A percentile compares a stretch with the other conserved stretches of the same genome.
These are phyloP conservation scores for Biscogniauxia marginata DNA, from an alignment of 2,329 filamentous ascomycete species.

Conservation along the genomic window DNA sequence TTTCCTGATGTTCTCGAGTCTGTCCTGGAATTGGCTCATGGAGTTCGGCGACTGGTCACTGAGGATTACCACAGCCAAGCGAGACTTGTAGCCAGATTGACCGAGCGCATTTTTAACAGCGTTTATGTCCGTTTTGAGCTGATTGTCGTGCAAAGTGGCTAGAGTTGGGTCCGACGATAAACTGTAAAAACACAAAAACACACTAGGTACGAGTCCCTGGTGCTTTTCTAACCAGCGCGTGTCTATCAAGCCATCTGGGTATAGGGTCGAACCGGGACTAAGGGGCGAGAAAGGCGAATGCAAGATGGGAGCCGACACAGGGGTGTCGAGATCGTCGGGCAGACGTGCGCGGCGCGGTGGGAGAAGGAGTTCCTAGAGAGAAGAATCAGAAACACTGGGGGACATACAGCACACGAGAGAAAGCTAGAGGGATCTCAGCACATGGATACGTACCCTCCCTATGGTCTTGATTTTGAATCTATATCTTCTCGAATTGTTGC, in stretches of 20 bases:
- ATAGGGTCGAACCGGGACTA: slow-evolving; percentile 77
- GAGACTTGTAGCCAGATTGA: slow-evolving; percentile 73
- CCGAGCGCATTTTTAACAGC: slow-evolving; percentile 66
- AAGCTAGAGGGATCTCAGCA: slow-evolving; percentile 1
- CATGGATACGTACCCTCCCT: slow-evolving; percentile 69
- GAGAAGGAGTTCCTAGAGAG: slow-evolving; percentile 50
- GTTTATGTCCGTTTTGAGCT: slow-evolving; percentile 84
- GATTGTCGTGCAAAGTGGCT: slow-evolving; percentile 78
- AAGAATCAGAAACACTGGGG: slow-evolving; percentile 13
- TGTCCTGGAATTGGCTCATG: slow-evolving; percentile 64
- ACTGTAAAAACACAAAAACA: slow-evolving; percentile 77
- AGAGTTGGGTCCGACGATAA: slow-evolving; percentile 72
- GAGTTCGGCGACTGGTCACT: slow-evolving; percentile 59
- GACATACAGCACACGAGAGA: background rate
- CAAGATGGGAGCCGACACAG: slow-evolving; percentile 54
- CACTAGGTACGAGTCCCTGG: slow-evolving; percentile 76
- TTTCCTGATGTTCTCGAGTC: slow-evolving; percentile 75
- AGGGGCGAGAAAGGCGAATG: slow-evolving; percentile 92
- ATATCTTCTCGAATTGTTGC: slow-evolving; percentile 50
- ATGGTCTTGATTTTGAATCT: slow-evolving; percentile 70
- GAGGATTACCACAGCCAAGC: slow-evolving; percentile 74
- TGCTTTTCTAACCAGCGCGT: slow-evolving; percentile 85
- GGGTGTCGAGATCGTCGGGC: slow-evolving; percentile 49
- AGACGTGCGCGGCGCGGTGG: slow-evolving; percentile 57
- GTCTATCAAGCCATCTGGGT: slow-evolving; percentile 86